Evolutionary conservation across 768 basidiomycete species (phyloP), one percentile per base, ranked within the genome.

Genomic region (Leccinellum albellum): DNA sequence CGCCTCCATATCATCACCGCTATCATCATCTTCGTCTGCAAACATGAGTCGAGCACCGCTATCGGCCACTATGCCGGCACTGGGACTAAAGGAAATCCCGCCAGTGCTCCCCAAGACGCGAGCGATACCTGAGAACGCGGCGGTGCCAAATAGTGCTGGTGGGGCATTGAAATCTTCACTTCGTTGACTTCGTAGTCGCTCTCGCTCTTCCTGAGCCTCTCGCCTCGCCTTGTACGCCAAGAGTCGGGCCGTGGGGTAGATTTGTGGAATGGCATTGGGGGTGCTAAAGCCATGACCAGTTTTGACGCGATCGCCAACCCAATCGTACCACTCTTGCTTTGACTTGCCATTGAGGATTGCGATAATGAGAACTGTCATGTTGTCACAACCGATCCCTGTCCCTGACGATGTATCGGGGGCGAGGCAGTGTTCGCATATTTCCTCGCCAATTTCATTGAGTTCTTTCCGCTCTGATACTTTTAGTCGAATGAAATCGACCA

Each of bases 281-380:
- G 96, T 98, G 31, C 77, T 69, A 72, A 88, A 89, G 17, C 94
- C 94, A 66, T 86, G 80, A 42, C 83, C 78, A 21, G 78, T 79
- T 68, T 91, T 80, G 48, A 95, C 90, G 37, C 95, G 85, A 50
- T 93, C 83, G 47, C 78, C 82, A 57, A 99, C 73, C 96, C 96
- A 98, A 35, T 80, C 70, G 66, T 91, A 90, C 97, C 97, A 98
- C 68, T 94, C 86, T 61, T 91, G 88, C 70, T 87, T 84, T n/a
- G 92, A 90, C 58, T 86, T 85, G 40, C 91, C 95, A 60, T 89
- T 82, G 31, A 95, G 81, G 46, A 99, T 73, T 7, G 92, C 97
- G 56, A 98, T 82, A 52, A 99, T 83, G 63, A 98, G 81, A 50
- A 97, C 78, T 0, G 97, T 99, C 97, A 99, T 99, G 77, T 99